Conservation (phyloP, 345 rosid genomes). For the Zanthoxylum bungeanum region DNA sequence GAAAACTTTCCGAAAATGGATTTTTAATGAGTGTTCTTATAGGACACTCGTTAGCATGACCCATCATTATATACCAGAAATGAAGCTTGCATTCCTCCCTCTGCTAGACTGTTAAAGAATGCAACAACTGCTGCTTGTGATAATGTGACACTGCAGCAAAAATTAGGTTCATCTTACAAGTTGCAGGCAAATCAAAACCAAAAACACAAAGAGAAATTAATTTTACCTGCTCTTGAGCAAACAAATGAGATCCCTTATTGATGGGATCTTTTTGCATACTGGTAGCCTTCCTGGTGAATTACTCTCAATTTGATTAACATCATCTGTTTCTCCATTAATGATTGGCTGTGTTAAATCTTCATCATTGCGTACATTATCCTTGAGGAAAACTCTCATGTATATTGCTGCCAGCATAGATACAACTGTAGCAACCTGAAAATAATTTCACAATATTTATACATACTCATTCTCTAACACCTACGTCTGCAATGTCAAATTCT, state of each 20-base stretch:
- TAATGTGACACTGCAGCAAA: conserved; percentile 52
- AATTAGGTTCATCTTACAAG: neutral
- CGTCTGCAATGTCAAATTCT: too few relatives aligned
- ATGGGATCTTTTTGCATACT: conserved; percentile 52
- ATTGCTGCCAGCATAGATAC: conserved; percentile 48
- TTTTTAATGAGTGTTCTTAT: too few relatives aligned
- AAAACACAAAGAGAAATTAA: too few relatives aligned
- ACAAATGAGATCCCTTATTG: conserved; percentile 42
- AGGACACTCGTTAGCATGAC: too few relatives aligned
- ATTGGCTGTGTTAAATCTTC: conserved; percentile 46
- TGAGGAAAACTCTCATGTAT: conserved; percentile 81
- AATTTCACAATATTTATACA: too few relatives aligned
- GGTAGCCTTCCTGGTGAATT: conserved; percentile 8
- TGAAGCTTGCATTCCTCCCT: conserved; percentile 61
- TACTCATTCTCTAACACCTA: too few relatives aligned
- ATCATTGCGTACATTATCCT: conserved; percentile 36
- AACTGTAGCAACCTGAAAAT: conserved; percentile 54
- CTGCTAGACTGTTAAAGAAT: conserved; percentile 68
- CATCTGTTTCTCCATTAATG: conserved; percentile 26
- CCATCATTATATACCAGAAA: conserved; percentile 40
- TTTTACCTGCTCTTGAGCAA: conserved; percentile 59
- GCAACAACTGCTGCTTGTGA: conserved; percentile 69
- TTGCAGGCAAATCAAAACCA: neutral
- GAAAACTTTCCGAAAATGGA: too few relatives aligned
- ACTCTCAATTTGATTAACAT: conserved; percentile 16